Conservation (phyloP, 2,329 filamentous ascomycete species). For the Trichoderma sp. region DNA sequence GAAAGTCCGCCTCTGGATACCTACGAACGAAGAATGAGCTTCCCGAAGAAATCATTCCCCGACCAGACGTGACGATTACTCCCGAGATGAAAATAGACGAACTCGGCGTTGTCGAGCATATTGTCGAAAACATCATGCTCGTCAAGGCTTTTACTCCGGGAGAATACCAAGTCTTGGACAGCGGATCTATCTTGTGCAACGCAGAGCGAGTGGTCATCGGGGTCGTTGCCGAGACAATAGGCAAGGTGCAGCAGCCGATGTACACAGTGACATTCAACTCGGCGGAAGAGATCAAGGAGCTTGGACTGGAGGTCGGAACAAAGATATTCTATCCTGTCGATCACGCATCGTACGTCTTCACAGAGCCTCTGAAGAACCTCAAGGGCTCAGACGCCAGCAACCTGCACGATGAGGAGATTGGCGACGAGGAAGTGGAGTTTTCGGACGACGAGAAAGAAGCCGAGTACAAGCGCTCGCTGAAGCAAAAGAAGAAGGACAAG, state of each 20-base stretch:
- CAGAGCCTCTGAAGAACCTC: conserved; percentile 72
- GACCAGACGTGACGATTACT: conserved; percentile 78
- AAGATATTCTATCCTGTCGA: conserved; percentile 77
- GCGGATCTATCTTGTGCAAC: conserved; percentile 79
- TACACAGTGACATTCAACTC: conserved; percentile 80
- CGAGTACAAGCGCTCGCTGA: conserved; percentile 71
- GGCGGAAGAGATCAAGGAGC: conserved; percentile 65
- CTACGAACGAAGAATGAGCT: conserved; percentile 83
- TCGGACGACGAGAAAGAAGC: conserved; percentile 95
- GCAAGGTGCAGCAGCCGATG: conserved; percentile 79
- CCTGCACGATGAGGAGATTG: conserved; percentile 88
- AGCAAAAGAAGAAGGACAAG: conserved; percentile 64
- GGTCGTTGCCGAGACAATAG: conserved; percentile 81
- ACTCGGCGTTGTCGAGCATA: conserved; percentile 73
- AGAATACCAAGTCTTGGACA: conserved; percentile 82
- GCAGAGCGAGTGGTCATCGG: conserved; percentile 76
- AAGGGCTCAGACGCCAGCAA: conserved; percentile 96
- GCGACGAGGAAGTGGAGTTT: conserved; percentile 86
- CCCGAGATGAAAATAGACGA: conserved; percentile 74
- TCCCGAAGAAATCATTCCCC: conserved; percentile 63
- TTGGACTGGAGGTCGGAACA: conserved; percentile 68
- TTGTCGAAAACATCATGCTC: conserved; percentile 77
- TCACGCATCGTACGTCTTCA: conserved; percentile 84
- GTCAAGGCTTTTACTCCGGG: conserved; percentile 78
- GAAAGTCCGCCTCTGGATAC: conserved; percentile 46